phyloP scores from a whole-genome alignment of 306 rosid species.

The Luffa aegyptiaca region DNA sequence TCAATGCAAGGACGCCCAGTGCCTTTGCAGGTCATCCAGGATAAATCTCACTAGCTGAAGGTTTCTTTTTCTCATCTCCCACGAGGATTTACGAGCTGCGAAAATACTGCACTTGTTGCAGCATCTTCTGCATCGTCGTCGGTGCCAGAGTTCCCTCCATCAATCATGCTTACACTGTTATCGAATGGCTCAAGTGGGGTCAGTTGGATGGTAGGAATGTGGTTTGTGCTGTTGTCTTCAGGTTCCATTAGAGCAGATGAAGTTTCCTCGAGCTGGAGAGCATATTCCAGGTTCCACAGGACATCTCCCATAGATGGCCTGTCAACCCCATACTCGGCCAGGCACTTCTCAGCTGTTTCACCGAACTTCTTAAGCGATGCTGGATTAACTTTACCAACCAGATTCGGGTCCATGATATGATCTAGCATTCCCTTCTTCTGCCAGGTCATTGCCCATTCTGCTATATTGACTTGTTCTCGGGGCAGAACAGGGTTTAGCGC shows the following conservation, averaged over 20 bases:
- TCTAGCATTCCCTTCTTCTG: conserved; percentile 96
- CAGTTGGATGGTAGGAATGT: conserved; percentile 73
- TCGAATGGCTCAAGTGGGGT: conserved; percentile 67
- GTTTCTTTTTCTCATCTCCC: conserved; percentile 54
- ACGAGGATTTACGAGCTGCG: conserved; percentile 87
- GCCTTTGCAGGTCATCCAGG: conserved; percentile 9
- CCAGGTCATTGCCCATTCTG: conserved; percentile 98
- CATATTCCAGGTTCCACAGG: conserved; percentile 88
- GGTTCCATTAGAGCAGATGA: conserved; percentile 78
- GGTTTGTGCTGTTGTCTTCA: conserved; percentile 91
- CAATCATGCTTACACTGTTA: conserved; percentile 68
- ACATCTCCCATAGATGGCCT: conserved; percentile 99
- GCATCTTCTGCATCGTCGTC: conserved; percentile 67
- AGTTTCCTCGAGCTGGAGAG: conserved; percentile 89
- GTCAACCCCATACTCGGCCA: conserved; percentile 84
- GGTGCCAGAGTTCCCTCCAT: conserved; percentile 39
- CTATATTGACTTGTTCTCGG: conserved; percentile 89
- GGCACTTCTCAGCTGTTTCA: conserved; percentile 92
- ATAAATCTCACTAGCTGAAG: conserved; percentile 3
- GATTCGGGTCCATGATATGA: conserved; percentile 82
- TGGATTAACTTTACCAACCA: conserved; percentile 70
- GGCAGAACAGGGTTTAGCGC: conserved; percentile 96
- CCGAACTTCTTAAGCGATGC: conserved; percentile 92
- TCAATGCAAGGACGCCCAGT: not conserved
- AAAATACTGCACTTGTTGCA: conserved; percentile 89